Evolutionary conservation across 2,329 filamentous ascomycete genomes (phyloP), one percentile per base, ranked within the genome.

Genomic region (Colletotrichum chrysophilum): DNA sequence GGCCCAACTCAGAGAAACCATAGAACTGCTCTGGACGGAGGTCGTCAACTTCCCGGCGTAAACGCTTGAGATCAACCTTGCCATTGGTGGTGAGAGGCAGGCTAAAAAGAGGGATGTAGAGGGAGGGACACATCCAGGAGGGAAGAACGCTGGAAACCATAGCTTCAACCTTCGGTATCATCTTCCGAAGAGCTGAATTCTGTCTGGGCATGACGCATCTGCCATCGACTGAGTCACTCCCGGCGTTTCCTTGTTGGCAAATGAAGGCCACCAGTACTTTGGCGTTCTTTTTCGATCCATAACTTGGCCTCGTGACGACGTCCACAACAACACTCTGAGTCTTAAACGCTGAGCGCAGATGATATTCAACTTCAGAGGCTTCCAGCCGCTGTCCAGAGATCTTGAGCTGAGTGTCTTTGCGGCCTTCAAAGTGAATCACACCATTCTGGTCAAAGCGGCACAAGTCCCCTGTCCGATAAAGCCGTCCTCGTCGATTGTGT

Each of bases 321-420:
- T 77, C 75, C 9, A 75, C 68, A 6, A 65, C 48, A 16, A 77
- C 21, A 14, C 71, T 58, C 26, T 3, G 77, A 69, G 78, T 60
- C 7, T 32, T 30, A 12, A 74, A 62, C 1, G 67, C 67, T 12
- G 52, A 1, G 12, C 74, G 58, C 4, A 74, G 36, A 28, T 74
- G 70, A 34, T 64, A 24, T 18, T 83, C 82, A 4, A 83, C 78
- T 38, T 84, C 82, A 0, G 71, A 78, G 3, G 80, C 68, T 68
- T 84, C 83, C 30, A 84, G 66, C 4, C 82, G 80, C 10, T 83
- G 78, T 12, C 82, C 82, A 24, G 81, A 78, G 12, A 84, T 76
- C 66, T 80, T 80, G 38, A 80, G 76, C 60, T 78, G 74, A 6
- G 52, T 68, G 55, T 80, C 79, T 34, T 76, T 78, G 28, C 76